Evolutionary conservation across 495 filamentous ascomycete species (phyloP).

Genomic region (Talaromyces ruber): DNA sequence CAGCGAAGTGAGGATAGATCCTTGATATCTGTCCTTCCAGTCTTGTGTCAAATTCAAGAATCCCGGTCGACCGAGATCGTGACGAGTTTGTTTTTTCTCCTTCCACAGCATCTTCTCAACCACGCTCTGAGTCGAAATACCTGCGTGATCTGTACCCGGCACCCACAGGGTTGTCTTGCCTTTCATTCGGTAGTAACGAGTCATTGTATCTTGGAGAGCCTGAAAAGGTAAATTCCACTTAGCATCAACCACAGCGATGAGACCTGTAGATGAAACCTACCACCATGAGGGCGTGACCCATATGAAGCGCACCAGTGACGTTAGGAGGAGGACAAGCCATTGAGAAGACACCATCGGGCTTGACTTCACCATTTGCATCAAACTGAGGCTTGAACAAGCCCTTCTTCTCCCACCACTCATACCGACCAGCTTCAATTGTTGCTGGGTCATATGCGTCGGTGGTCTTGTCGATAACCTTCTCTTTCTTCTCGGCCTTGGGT

Average conservation of each 20-base stretch:
- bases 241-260: background rate
- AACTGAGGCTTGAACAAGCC: constrained; percentile 70
- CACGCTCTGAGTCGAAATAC: constrained; percentile 68
- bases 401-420: constrained; percentile 53
- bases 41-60: constrained; percentile 56
- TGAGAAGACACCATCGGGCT: constrained; percentile 60
- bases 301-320: constrained; percentile 62
- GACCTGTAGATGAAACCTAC: constrained; percentile 6
- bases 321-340: constrained; percentile 74
- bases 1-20: constrained; percentile 50
- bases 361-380: constrained; percentile 53
- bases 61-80: constrained; percentile 54
- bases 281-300: constrained; percentile 56
- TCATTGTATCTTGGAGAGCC: constrained; percentile 66
- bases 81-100: constrained; percentile 53
- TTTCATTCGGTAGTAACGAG: constrained; percentile 60
- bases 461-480: constrained; percentile 43
- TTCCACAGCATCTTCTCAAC: constrained; percentile 72
- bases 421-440: constrained; percentile 46
- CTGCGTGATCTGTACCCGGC: constrained; percentile 70
- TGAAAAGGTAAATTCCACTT: constrained; percentile 16
- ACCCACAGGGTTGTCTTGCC: constrained; percentile 63
- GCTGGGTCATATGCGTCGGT: constrained; percentile 40
- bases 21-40: constrained; percentile 65
- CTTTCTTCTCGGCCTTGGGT: constrained; percentile 46